Evolutionary conservation across 2,329 filamentous ascomycete genomes (phyloP).

Genomic region (Nemania diffusa): DNA sequence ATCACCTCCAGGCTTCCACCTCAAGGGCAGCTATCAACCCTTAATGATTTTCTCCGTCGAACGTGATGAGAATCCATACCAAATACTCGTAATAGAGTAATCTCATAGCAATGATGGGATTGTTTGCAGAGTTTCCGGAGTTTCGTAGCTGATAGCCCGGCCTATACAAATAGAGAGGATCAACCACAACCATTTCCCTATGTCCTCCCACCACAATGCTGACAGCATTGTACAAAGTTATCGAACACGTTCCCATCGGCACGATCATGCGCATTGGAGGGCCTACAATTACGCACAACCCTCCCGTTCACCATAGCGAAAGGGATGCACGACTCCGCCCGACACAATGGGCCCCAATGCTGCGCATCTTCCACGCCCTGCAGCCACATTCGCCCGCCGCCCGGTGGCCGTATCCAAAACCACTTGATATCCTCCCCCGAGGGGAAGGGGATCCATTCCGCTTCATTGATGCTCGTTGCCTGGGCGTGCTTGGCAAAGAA

Average conservation of each 20-base stretch:
- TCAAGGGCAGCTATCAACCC: too few species aligned
- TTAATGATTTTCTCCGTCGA: too few species aligned
- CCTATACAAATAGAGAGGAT: too few species aligned
- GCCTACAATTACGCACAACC: not conserved
- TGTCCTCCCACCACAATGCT: not conserved
- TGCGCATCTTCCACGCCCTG: not conserved
- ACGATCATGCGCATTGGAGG: not conserved
- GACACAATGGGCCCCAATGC: not conserved
- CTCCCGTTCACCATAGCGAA: not conserved
- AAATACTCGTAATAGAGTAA: too few species aligned
- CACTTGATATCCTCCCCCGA: constrained; percentile 12
- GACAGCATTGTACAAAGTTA: constrained; percentile 2
- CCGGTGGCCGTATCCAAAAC: not conserved
- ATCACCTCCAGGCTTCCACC: too few species aligned
- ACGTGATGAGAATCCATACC: too few species aligned
- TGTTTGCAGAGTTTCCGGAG: too few species aligned
- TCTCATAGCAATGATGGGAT: too few species aligned
- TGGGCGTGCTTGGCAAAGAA: not conserved
- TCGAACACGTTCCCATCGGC: constrained; percentile 7
- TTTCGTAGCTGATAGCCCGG: too few species aligned
- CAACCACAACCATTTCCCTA: not conserved
- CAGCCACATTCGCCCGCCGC: not conserved
- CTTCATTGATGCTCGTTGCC: not conserved
- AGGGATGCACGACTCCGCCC: constrained; percentile 2
- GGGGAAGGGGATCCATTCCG: not conserved